A percentile compares a stretch with the other conserved stretches of the same genome.
Evolutionary conservation across 345 rosid genomes (phyloP).

Genomic region (Theobroma cacao): DNA sequence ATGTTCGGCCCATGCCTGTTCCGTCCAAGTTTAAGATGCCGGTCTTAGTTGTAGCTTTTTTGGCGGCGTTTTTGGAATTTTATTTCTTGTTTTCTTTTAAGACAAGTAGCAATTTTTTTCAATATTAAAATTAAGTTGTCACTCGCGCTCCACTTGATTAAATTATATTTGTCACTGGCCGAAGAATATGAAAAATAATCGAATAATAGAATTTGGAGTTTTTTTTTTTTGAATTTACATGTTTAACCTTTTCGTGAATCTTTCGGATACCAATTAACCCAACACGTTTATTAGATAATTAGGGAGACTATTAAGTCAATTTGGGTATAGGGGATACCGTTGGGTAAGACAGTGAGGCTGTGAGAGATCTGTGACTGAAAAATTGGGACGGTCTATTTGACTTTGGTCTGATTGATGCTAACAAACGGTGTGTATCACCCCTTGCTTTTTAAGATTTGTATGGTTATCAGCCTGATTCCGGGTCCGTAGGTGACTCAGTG

Average conservation of each 20-base stretch:
- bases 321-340: background rate
- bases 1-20: background rate
- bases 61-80: background rate
- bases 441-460: background rate
- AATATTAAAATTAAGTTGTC: background rate
- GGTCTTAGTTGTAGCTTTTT: background rate
- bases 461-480: background rate
- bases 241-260: too few species aligned
- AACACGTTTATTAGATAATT: background rate
- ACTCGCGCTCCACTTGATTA: too few species aligned
- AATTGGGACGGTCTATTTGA: background rate
- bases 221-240: background rate
- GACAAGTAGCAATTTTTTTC: too few species aligned
- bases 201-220: too few species aligned
- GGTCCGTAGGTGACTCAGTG: background rate
- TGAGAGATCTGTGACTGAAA: background rate
- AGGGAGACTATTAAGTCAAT: background rate
- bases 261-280: background rate
- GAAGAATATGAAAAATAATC: too few species aligned
- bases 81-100: background rate
- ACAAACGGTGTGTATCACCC: background rate
- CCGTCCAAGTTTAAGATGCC: background rate
- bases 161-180: too few species aligned
- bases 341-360: background rate
- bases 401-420: too few species aligned